phyloP scores from a whole-genome alignment of 2,329 filamentous ascomycete genomes.

The Trichoderma asperellum region DNA sequence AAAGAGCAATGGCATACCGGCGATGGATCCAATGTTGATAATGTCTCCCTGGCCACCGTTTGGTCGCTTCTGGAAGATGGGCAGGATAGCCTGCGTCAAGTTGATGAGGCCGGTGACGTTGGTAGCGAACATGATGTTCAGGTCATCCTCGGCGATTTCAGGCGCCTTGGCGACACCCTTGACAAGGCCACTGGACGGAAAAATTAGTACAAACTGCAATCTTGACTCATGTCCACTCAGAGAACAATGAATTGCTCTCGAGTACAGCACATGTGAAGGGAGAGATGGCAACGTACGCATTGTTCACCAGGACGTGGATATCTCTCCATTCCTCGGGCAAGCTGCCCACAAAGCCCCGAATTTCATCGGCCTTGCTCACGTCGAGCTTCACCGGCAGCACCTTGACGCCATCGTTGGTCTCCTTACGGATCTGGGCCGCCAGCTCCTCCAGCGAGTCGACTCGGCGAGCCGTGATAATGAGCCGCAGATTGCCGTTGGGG shows the following conservation, averaged over 20 bases:
- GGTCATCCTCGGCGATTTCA: conserved; percentile 79
- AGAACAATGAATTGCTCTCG: not conserved
- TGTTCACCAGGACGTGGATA: conserved; percentile 91
- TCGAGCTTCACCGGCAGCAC: conserved; percentile 84
- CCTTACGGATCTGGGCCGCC: conserved; percentile 73
- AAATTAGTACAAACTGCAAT: not conserved
- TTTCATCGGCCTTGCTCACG: conserved; percentile 77
- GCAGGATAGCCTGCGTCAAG: conserved; percentile 90
- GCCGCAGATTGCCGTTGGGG: conserved; percentile 74
- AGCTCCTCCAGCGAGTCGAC: conserved; percentile 77
- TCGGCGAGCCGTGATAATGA: conserved; percentile 88
- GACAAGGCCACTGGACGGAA: conserved; percentile 71
- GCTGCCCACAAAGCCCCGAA: conserved; percentile 70
- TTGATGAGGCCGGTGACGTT: conserved; percentile 95
- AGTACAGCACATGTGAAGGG: not conserved
- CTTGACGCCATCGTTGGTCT: conserved; percentile 79
- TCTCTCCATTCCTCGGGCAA: conserved; percentile 82
- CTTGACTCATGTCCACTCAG: not conserved
- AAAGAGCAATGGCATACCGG: conserved; percentile 53
- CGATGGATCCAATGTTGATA: conserved; percentile 91
- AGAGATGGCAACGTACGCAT: conserved; percentile 69
- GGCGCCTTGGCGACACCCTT: conserved; percentile 86
- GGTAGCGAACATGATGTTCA: conserved; percentile 85
- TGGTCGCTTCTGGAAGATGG: conserved; percentile 75
- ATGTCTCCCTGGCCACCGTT: conserved; percentile 86